Base-by-base conservation (phyloP, 352 stramenopile species). In the Globisporangium perplexum region DNA sequence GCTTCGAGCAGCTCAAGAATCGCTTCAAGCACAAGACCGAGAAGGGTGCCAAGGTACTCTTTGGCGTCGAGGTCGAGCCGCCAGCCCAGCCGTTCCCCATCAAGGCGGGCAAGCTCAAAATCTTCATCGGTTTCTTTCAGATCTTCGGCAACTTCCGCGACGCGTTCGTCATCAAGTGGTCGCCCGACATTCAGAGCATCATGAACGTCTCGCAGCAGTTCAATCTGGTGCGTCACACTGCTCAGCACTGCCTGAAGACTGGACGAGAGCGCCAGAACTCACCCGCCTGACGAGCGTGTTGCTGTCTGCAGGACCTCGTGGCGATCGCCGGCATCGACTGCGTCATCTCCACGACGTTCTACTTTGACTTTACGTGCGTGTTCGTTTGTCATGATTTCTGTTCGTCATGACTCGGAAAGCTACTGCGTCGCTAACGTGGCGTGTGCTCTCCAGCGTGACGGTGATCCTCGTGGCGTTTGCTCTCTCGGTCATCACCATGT, bases 91-190 rank as follows among this genome's bases (percentile, higher is more conserved):
- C 52, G 26, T 88, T 87, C 38, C 75, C 73, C 1, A 69, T 88
- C 50, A 84, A 72, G 14, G 69, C 80, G 3, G 66, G 75, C 61
- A 90, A 90, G 43, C 68, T 90, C 59, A 90, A 90, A 57, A 90
- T 90, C 23, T 79, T 90, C 49, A 62, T 90, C 18, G 80, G 80
- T 4, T 90, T 90, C 50, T 90, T 90, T 54, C 80, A 90, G 53
- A 88, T 90, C 30, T 90, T 90, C 63, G 77, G 77, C 53, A 88
- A 86, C 35, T 88, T 90, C 28, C 74, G 75, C 17, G 74, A 74
- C 24, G 69, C 74, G 15, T 90, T 88, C 38, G 65, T 77, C 26
- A 66, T 88, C 30, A 88, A 86, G 43, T 90, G 77, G 77, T 80
- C 77, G 0, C 38, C 60, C 4, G 53, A 71, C 7, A 62, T 90